Base-by-base conservation (phyloP, 345 rosid species). In the Nasturtium officinale region DNA sequence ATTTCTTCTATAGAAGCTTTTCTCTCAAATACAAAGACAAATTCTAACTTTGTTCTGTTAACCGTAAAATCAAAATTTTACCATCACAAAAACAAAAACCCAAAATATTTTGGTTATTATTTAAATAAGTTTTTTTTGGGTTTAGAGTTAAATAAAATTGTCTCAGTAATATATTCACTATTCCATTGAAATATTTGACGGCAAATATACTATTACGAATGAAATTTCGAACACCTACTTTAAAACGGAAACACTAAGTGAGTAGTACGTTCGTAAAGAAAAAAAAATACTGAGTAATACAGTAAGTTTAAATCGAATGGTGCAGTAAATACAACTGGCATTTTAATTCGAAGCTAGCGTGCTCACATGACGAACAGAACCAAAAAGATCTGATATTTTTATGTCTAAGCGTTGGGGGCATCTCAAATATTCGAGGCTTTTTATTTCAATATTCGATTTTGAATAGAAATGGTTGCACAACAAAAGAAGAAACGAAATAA, bases 281-380 rank as follows among this genome's bases (percentile, higher is more conserved):
- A 35, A 35, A 35, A 35, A 35, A 42, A 42, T 9, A 38, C n/a
- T 4, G 48, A 59, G 38, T 60, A 51, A 60, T n/a, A 63, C 33
- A 53, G 42, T 15, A 33, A 54, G 29, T 64, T 23, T 6, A 55
- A 11, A 43, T 55, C 29, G 47, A 64, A 8, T 9, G 70, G 65
- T 64, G 59, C 58, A 58, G 42, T 73, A 43, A 55, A 55, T 64
- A 56, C 71, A 73, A 38, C 32, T 56, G 55, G 50, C 65, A 46
- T 53, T 72, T 72, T 15, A 42, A 40, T 21, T 53, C 46, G 5
- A 42, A n/a, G 53, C n/a, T n/a, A n/a, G 65, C 72, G 65, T 73
- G 71, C 77, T 73, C 77, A 74, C 77, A 65, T 65, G 77, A 57
- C 42, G 59, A 65, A 64, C 71, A 73, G 29, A 43, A 21, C 10